A percentile compares a stretch with the other conserved stretches of the same genome.
Evolutionary conservation across 2,329 filamentous ascomycete species (phyloP).

Genomic region (Verticillium klebahnii): DNA sequence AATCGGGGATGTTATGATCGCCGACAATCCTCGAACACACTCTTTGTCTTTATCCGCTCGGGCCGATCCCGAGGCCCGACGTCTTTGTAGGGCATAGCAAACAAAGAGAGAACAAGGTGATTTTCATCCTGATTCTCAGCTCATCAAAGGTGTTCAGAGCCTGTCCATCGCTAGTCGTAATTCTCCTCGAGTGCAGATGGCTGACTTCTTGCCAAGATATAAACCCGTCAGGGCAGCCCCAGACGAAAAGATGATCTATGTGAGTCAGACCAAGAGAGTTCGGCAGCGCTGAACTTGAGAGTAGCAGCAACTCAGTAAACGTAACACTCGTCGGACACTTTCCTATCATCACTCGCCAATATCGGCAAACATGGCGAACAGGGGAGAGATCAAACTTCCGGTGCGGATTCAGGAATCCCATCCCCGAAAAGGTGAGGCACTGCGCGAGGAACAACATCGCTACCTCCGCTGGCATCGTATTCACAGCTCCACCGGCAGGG

Average conservation of each 20-base stretch:
- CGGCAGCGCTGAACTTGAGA: too few species aligned
- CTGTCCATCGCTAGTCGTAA: neutral
- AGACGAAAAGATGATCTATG: too few species aligned
- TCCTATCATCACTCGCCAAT: neutral
- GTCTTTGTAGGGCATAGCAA: neutral
- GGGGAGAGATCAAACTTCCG: neutral
- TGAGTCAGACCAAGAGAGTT: too few species aligned
- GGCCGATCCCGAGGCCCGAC: neutral
- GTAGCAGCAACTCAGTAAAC: neutral
- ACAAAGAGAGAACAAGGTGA: neutral
- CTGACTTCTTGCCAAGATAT: neutral
- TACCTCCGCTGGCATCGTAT: neutral
- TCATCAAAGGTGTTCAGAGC: neutral
- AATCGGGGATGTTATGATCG: neutral
- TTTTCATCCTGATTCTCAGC: neutral
- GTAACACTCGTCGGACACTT: neutral
- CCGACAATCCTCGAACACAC: neutral
- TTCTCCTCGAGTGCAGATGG: neutral
- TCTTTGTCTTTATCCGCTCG: neutral
- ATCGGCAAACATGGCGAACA: neutral
- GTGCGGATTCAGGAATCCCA: neutral
- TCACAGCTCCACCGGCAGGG: neutral
- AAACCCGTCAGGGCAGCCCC: neutral
- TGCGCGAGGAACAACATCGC: neutral
- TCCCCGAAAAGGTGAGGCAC: neutral